phyloP scores from a whole-genome alignment of 495 filamentous ascomycete genomes.

The Neurospora sp. region DNA sequence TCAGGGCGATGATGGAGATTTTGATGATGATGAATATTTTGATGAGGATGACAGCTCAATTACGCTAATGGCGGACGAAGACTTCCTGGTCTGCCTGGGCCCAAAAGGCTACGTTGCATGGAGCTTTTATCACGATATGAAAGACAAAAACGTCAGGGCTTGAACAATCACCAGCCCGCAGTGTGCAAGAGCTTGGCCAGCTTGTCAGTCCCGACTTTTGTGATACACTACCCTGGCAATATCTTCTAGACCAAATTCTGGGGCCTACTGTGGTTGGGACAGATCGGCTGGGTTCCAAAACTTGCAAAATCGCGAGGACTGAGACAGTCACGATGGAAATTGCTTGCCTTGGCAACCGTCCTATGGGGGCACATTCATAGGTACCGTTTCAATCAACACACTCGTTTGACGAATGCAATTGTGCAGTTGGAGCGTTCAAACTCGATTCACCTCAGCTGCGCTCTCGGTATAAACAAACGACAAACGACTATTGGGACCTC shows the following conservation, averaged over 20 bases:
- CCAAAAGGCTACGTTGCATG: neutral
- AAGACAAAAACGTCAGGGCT: neutral
- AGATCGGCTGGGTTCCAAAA: neutral
- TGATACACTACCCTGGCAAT: neutral
- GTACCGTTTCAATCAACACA: neutral
- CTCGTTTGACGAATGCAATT: neutral
- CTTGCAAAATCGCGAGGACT: neutral
- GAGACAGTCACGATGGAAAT: neutral
- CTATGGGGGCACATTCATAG: neutral
- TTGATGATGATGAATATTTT: too few relatives aligned
- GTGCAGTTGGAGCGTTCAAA: neutral
- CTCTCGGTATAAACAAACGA: neutral
- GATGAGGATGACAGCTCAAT: neutral
- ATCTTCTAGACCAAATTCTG: neutral
- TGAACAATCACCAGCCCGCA: neutral
- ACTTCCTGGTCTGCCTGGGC: neutral
- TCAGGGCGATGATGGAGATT: too few relatives aligned
- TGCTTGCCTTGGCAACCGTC: neutral
- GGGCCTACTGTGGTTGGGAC: neutral
- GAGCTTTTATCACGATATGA: constrained; percentile 9
- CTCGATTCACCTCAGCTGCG: neutral
- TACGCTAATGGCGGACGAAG: neutral
- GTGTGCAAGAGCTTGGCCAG: neutral
- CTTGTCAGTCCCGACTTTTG: neutral
- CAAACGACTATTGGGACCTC: neutral